phyloP scores from a whole-genome alignment of 2,329 filamentous ascomycete species.

The Aspergillus fructus region DNA sequence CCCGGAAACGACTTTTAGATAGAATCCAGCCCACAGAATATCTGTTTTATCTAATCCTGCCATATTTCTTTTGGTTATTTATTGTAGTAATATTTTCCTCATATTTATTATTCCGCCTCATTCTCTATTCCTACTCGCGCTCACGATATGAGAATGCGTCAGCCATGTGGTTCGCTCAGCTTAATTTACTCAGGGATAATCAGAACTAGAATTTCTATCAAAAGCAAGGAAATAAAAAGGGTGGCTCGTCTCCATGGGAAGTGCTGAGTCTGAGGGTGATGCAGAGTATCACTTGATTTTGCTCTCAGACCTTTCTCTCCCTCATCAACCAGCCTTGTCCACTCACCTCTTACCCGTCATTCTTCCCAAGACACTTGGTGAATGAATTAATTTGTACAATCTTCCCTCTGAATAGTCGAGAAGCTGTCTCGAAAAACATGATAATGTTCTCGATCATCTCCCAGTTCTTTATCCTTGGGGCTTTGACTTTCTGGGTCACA shows the following conservation, averaged over 20 bases:
- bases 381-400: background rate
- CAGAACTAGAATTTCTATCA: no score
- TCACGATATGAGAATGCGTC: no score
- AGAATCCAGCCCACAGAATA: no score
- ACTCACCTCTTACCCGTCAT: background rate
- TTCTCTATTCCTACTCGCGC: no score
- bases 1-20: no score
- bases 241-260: background rate
- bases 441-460: background rate
- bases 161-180: no score
- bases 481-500: constrained; percentile 1
- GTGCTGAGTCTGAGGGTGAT: background rate
- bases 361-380: background rate
- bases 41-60: no score
- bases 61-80: no score
- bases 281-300: background rate
- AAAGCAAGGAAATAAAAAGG: no score
- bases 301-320: background rate
- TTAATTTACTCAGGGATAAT: no score
- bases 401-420: background rate
- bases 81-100: no score
- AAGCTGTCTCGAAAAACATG: background rate
- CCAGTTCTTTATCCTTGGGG: constrained; percentile 1
- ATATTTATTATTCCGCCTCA: no score
- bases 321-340: background rate